phyloP scores from a whole-genome alignment of 2,329 filamentous ascomycete species.

The Cytospora chrysosperma region DNA sequence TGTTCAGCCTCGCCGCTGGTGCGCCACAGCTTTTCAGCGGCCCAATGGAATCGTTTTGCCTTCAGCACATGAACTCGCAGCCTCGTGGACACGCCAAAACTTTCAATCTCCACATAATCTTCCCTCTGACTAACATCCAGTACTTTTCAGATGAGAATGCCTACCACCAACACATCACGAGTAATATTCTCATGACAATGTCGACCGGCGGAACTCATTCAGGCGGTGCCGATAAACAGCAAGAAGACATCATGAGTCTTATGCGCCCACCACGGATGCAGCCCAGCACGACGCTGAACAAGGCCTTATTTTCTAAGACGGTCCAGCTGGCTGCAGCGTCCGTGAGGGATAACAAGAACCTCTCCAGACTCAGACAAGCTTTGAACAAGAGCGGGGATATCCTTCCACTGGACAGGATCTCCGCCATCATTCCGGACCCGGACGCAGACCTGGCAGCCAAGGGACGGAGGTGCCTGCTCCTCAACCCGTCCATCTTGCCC shows the following conservation, averaged over 20 bases:
- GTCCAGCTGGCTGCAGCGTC: constrained; percentile 76
- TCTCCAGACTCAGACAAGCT: constrained; percentile 67
- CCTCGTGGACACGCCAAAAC: constrained; percentile 18
- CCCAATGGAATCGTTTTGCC: constrained; percentile 1
- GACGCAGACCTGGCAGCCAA: constrained; percentile 49
- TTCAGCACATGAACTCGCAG: constrained; percentile 10
- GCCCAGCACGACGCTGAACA: constrained; percentile 75
- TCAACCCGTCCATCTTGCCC: constrained; percentile 55
- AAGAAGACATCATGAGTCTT: constrained; percentile 45
- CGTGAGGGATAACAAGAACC: constrained; percentile 71
- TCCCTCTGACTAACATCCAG: neutral
- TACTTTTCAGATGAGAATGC: neutral
- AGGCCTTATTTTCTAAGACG: constrained; percentile 75
- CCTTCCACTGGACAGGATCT: constrained; percentile 62
- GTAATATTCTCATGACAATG: constrained; percentile 4
- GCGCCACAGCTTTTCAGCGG: constrained; percentile 16
- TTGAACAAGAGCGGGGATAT: constrained; percentile 67
- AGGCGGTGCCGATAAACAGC: neutral
- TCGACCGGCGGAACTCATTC: neutral
- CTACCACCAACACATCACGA: neutral
- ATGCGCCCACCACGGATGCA: constrained; percentile 81
- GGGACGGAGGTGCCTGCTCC: constrained; percentile 61
- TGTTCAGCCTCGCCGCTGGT: constrained; percentile 21
- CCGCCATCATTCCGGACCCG: constrained; percentile 63
- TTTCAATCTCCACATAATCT: constrained; percentile 11